Percentiles rank a stretch among this genome's conserved stretches.
Evolutionary conservation across 164 flowering plant genomes (phyloP).

Genomic region (Amborella trichopoda): DNA sequence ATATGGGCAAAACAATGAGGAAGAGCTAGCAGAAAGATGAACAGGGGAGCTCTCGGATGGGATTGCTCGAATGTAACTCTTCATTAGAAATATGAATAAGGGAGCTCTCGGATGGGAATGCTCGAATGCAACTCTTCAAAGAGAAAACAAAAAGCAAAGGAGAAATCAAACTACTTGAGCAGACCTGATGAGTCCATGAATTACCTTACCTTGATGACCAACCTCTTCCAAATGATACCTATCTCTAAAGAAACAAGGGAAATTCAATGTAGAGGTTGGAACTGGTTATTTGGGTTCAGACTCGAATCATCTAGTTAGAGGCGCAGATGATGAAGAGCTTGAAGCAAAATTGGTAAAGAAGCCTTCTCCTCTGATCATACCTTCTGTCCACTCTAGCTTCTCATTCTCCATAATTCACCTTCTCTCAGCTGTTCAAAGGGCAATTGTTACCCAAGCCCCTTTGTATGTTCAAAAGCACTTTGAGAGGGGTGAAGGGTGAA

Average conservation of each 20-base stretch:
- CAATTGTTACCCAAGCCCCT: slow-evolving; percentile 67
- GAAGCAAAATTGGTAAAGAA: slow-evolving; percentile 60
- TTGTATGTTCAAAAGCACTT: slow-evolving; percentile 23
- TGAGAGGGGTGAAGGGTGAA: slow-evolving; percentile 21
- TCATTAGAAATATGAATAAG: too few species aligned
- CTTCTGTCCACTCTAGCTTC: slow-evolving; percentile 77
- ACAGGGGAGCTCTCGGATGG: slow-evolving; percentile 26
- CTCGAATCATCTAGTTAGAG: slow-evolving; percentile 24
- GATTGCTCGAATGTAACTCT: slow-evolving; percentile 33
- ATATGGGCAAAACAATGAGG: slow-evolving; percentile 14
- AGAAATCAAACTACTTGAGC: slow-evolving; percentile 18
- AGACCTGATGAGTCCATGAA: slow-evolving; percentile 26
- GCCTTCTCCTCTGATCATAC: slow-evolving; percentile 65
- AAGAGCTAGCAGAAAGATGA: slow-evolving; percentile 35
- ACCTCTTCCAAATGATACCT: slow-evolving; percentile 16
- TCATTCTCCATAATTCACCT: slow-evolving; percentile 93
- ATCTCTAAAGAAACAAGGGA: slow-evolving; percentile 35
- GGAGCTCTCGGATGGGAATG: slow-evolving; percentile 24
- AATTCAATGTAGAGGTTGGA: slow-evolving; percentile 38
- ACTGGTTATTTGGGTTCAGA: slow-evolving; percentile 20
- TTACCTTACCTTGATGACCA: slow-evolving; percentile 8
- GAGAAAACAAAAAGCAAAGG: slow-evolving; percentile 64
- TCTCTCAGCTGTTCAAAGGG: slow-evolving; percentile 86
- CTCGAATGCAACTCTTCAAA: slow-evolving; percentile 28
- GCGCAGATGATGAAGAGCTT: slow-evolving; percentile 28